Percentiles rank a stretch among this genome's conserved stretches.
phyloP scores from a whole-genome alignment of 306 rosid species.

The Castanea crenata region DNA sequence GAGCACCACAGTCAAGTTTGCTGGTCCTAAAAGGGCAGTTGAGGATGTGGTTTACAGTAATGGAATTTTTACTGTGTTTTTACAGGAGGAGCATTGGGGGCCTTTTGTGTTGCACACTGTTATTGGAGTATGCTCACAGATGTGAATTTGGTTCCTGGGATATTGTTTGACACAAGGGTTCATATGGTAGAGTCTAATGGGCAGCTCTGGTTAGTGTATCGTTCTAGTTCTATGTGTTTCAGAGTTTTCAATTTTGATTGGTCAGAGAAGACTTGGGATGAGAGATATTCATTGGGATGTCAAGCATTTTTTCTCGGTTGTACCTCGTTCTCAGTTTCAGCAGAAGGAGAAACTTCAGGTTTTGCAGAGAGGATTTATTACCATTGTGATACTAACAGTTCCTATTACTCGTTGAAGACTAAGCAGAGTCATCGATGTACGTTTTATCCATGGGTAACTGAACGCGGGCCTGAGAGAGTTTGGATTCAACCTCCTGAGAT shows the following conservation, averaged over 20 bases:
- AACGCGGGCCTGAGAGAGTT: neutral
- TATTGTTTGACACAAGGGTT: neutral
- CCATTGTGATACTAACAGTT: neutral
- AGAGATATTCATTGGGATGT: neutral
- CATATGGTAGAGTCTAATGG: neutral
- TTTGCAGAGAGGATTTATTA: conserved; percentile 4
- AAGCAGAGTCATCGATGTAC: neutral
- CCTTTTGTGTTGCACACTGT: neutral
- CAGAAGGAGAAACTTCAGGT: neutral
- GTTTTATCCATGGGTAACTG: neutral
- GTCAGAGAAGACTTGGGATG: neutral
- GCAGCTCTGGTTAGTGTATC: neutral
- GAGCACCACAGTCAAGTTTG: neutral
- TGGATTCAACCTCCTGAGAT: neutral
- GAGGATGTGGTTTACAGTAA: conserved; percentile 9
- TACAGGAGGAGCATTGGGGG: neutral
- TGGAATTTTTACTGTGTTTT: neutral
- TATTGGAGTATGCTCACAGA: neutral
- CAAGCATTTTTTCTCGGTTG: neutral
- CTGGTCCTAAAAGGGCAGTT: neutral
- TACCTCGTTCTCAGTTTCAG: neutral
- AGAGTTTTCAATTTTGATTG: neutral
- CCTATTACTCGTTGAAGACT: neutral
- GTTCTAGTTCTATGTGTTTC: neutral
- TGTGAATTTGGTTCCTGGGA: too few species aligned